Conservation (phyloP, 805 yeast species). For the Sungouiozyma intestinalis region DNA sequence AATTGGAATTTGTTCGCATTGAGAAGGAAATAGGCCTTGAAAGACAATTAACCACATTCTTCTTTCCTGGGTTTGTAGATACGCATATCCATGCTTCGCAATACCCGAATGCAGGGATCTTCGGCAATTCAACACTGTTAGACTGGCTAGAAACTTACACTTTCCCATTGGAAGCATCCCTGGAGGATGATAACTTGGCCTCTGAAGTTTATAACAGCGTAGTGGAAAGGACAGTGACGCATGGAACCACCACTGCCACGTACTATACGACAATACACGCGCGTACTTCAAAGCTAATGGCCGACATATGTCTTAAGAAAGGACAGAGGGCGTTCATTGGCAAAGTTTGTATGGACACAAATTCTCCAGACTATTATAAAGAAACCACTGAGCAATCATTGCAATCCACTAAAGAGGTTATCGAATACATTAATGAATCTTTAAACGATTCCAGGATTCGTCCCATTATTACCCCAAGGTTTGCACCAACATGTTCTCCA, state of each 20-base stretch:
- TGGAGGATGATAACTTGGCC: conserved; percentile 47
- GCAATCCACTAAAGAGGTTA: conserved; percentile 42
- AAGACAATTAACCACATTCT: conserved; percentile 32
- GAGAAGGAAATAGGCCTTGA: background rate
- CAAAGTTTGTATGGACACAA: conserved; percentile 85
- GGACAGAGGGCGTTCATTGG: conserved; percentile 92
- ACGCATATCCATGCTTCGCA: conserved; percentile 83
- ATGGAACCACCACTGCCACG: conserved; percentile 89
- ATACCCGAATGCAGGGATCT: conserved; percentile 72
- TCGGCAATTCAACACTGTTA: conserved; percentile 72
- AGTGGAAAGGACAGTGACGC: conserved; percentile 53
- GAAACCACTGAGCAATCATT: conserved; percentile 50
- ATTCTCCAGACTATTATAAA: conserved; percentile 61
- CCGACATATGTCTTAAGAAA: conserved; percentile 48
- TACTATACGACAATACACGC: conserved; percentile 86
- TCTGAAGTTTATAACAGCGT: conserved; percentile 52
- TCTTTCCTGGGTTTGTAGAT: conserved; percentile 75
- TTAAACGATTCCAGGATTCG: conserved; percentile 42
- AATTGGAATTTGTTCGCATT: conserved; percentile 24
- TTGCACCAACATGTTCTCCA: conserved; percentile 79
- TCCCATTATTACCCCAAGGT: conserved; percentile 85
- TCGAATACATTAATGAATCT: conserved; percentile 39
- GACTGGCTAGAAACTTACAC: conserved; percentile 88
- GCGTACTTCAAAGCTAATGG: conserved; percentile 64
- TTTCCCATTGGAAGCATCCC: conserved; percentile 74